Evolutionary conservation across 768 basidiomycete genomes (phyloP).

Genomic region (Leucogyrophana mollusca): DNA sequence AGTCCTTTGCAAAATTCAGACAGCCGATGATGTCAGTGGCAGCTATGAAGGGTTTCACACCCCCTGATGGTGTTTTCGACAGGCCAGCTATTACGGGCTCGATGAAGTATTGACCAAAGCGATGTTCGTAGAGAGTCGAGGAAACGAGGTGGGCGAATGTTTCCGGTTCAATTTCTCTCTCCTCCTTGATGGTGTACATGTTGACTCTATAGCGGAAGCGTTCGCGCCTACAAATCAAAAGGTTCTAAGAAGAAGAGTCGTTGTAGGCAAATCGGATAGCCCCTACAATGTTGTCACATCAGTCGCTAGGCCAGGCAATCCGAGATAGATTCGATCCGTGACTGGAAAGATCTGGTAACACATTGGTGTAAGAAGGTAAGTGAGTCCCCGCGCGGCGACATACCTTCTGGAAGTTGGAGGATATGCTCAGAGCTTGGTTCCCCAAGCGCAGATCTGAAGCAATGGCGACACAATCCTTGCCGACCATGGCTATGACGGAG

Average conservation of each 20-base stretch:
- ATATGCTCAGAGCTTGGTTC: slow-evolving; percentile 80
- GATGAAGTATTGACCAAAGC: slow-evolving; percentile 95
- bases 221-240: slow-evolving; percentile 74
- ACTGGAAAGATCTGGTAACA: slow-evolving; percentile 82
- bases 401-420: slow-evolving; percentile 95
- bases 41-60: slow-evolving; percentile 89
- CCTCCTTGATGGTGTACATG: slow-evolving; percentile 99
- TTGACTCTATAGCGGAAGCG: slow-evolving; percentile 92
- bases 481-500: slow-evolving; percentile 98
- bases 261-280: background rate
- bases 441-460: slow-evolving; percentile 93
- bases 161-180: slow-evolving; percentile 93
- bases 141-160: slow-evolving; percentile 95
- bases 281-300: slow-evolving; percentile 83
- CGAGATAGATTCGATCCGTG: slow-evolving; percentile 88
- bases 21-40: slow-evolving; percentile 93
- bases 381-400: slow-evolving; percentile 10
- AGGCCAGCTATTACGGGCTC: slow-evolving; percentile 97
- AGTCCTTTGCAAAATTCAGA: slow-evolving; percentile 93
- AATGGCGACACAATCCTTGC: slow-evolving; percentile 98
- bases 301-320: slow-evolving; percentile 88
- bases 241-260: background rate
- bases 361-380: slow-evolving; percentile 11
- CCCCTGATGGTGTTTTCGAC: slow-evolving; percentile 67
- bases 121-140: slow-evolving; percentile 91